Evolutionary conservation across 148 eudicot genomes (phyloP).

Genomic region (Dysphania ambrosioides): DNA sequence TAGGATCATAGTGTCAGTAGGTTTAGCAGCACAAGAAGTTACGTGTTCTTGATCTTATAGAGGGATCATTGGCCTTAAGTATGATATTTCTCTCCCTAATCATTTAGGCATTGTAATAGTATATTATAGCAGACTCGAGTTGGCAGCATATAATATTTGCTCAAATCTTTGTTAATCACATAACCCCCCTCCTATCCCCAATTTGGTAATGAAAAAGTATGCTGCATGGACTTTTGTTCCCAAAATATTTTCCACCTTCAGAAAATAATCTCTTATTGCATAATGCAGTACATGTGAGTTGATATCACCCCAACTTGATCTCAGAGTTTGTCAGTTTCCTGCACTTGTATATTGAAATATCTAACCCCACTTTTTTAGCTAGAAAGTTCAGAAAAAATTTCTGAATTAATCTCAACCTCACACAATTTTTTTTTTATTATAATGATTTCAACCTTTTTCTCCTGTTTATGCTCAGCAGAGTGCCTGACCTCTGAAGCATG

Average conservation of each 20-base stretch:
- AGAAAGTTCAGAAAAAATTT: conserved; percentile 8
- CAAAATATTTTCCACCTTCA: conserved; percentile 1
- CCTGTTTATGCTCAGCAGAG: conserved; percentile 17
- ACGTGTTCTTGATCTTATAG: neutral
- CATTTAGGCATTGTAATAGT: no score
- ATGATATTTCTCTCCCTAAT: neutral
- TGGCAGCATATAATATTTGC: neutral
- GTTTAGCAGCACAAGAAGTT: neutral
- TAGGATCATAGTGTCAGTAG: conserved; percentile 3
- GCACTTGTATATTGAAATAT: conserved; percentile 20
- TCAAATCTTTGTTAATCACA: neutral
- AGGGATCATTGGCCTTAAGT: neutral
- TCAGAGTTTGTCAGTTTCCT: conserved; percentile 22
- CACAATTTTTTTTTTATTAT: no score
- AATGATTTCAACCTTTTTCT: conserved; percentile 9
- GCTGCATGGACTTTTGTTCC: neutral
- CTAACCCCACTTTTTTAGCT: conserved; percentile 18
- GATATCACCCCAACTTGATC: conserved; percentile 29
- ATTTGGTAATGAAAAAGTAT: neutral
- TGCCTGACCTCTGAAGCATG: conserved; percentile 5
- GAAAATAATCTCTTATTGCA: conserved; percentile 18
- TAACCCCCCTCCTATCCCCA: neutral
- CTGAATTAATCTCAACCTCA: conserved; percentile 23
- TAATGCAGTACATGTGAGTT: conserved; percentile 31
- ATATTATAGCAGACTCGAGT: neutral